Conservation (phyloP, 2,329 filamentous ascomycete genomes). For the Ceratocystis cubensis region DNA sequence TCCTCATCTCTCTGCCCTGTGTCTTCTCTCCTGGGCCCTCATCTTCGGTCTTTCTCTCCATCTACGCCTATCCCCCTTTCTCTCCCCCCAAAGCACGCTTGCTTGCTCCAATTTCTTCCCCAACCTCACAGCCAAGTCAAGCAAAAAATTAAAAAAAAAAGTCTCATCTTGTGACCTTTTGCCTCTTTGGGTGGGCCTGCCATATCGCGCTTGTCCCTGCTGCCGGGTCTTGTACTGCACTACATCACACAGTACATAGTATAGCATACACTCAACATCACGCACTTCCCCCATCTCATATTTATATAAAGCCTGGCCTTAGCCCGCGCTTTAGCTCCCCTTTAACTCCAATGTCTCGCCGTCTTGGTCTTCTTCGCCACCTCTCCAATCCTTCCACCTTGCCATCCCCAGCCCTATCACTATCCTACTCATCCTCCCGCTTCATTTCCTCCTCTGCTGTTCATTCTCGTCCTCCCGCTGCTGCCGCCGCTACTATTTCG, state of each 20-base stretch:
- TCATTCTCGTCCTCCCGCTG: slow-evolving; percentile 1
- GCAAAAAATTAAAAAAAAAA: background rate
- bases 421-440: slow-evolving; percentile 9
- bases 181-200: background rate
- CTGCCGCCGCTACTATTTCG: slow-evolving; percentile 10
- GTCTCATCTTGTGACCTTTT: slow-evolving; percentile 6
- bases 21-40: too few species aligned
- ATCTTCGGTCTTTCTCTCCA: background rate
- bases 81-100: background rate
- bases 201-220: slow-evolving; percentile 1
- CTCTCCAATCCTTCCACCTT: slow-evolving; percentile 8
- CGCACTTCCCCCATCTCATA: background rate
- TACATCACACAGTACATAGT: background rate
- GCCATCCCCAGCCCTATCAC: slow-evolving; percentile 6
- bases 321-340: slow-evolving; percentile 2
- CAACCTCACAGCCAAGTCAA: slow-evolving; percentile 4
- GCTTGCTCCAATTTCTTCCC: slow-evolving; percentile 1
- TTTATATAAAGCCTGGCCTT: slow-evolving; percentile 17
- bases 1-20: background rate
- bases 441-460: slow-evolving; percentile 20
- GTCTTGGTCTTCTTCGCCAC: slow-evolving; percentile 14
- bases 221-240: background rate
- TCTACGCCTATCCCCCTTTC: too few species aligned
- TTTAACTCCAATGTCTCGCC: slow-evolving; percentile 17
- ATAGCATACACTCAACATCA: background rate